These are phyloP conservation scores for Salix dunnii DNA, from an alignment of 345 rosid species.

Conservation along the genomic window DNA sequence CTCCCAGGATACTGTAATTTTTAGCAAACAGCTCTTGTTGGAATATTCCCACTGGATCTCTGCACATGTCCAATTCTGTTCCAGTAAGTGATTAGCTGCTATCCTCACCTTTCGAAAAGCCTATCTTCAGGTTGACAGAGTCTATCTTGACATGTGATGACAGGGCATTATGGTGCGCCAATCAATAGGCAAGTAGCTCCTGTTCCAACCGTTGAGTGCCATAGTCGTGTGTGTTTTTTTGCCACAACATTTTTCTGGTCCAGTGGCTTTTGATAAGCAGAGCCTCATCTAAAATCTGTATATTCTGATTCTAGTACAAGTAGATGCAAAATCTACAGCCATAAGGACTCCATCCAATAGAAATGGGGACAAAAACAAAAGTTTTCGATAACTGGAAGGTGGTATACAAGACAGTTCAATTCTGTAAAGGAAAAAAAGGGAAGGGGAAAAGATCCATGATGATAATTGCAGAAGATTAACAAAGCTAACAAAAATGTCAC, in stretches of 20 bases:
- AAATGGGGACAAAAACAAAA: background rate
- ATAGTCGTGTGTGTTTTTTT: background rate
- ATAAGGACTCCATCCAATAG: background rate
- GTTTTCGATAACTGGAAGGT: background rate
- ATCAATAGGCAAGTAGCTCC: background rate
- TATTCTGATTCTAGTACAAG: background rate
- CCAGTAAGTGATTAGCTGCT: background rate
- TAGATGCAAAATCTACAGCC: background rate
- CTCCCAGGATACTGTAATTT: too few species aligned
- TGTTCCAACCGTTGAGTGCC: background rate
- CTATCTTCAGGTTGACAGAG: background rate
- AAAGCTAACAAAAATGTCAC: slow-evolving; percentile 2
- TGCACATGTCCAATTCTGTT: background rate
- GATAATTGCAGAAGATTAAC: background rate
- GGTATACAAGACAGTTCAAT: background rate
- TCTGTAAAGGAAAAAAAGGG: background rate
- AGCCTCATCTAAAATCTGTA: background rate
- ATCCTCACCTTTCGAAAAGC: slow-evolving; percentile 1
- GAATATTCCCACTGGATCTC: background rate
- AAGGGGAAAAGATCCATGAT: background rate
- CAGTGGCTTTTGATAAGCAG: background rate
- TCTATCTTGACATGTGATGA: background rate
- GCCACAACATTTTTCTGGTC: slow-evolving; percentile 1
- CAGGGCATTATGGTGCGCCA: background rate
- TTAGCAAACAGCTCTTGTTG: background rate